phyloP scores from a whole-genome alignment of 108 stramenopile species.

The Cyclotella distinguenda region DNA sequence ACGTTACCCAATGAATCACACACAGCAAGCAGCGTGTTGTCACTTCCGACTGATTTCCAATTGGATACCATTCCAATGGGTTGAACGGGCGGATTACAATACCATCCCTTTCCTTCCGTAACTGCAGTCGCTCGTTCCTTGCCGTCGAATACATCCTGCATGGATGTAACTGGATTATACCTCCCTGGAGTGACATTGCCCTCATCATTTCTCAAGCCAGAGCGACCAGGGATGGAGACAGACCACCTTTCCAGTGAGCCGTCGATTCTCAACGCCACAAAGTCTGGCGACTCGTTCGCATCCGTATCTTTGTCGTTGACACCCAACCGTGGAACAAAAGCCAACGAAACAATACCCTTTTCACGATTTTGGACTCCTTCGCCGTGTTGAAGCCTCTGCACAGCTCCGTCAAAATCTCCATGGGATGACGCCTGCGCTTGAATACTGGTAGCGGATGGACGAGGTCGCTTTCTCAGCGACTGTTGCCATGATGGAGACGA shows the following conservation, averaged over 20 bases:
- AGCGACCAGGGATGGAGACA: background rate
- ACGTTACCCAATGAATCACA: conserved; percentile 35
- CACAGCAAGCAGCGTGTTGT: conserved; percentile 16
- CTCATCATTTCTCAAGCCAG: background rate
- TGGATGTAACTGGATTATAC: conserved; percentile 4
- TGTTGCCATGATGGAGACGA: background rate
- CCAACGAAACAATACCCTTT: conserved; percentile 63
- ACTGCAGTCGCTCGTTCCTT: background rate
- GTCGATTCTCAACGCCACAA: conserved; percentile 69
- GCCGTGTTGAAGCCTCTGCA: conserved; percentile 28
- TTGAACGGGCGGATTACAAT: conserved; percentile 20
- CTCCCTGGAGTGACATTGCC: conserved; percentile 7
- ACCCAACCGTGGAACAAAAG: conserved; percentile 19
- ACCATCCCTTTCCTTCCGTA: conserved; percentile 6
- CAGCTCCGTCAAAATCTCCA: background rate
- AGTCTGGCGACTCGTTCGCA: conserved; percentile 24
- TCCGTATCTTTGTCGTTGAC: background rate
- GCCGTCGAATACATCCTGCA: conserved; percentile 5
- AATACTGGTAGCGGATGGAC: conserved; percentile 19
- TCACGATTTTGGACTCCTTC: conserved; percentile 48
- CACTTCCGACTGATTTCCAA: background rate
- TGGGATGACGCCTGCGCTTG: conserved; percentile 9
- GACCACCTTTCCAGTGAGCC: conserved; percentile 68
- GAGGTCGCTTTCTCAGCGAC: background rate
- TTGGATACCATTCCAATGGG: conserved; percentile 33